Percentiles rank a stretch among this genome's conserved stretches.
Conservation (phyloP, 1,284 basidiomycete species). For the Fomitopsis pinicola region DNA sequence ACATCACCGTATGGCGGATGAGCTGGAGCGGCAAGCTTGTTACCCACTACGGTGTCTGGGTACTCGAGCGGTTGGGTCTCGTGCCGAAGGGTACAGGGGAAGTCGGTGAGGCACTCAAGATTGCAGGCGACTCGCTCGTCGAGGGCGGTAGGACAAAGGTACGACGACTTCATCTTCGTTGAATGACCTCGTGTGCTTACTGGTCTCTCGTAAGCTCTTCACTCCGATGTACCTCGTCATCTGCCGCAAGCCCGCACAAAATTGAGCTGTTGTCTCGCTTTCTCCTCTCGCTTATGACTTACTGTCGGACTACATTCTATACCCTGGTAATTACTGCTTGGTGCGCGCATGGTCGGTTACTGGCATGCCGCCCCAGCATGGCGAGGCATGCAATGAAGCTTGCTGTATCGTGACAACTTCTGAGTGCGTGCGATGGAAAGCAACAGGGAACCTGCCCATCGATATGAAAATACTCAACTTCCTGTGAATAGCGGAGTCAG, state of each 20-base stretch:
- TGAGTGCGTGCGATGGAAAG: no score
- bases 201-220: not conserved
- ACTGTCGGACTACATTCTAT: not conserved
- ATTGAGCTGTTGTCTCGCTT: not conserved
- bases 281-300: not conserved
- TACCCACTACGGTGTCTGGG: slow-evolving; percentile 78
- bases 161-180: slow-evolving; percentile 15
- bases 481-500: no score
- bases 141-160: slow-evolving; percentile 87
- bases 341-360: not conserved
- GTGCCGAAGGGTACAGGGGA: slow-evolving; percentile 93
- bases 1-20: slow-evolving; percentile 85
- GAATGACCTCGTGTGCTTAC: not conserved
- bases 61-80: slow-evolving; percentile 77
- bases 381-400: no score
- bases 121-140: slow-evolving; percentile 79
- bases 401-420: no score
- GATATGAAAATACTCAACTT: no score
- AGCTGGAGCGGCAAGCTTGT: slow-evolving; percentile 85
- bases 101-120: slow-evolving; percentile 87
- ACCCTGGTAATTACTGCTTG: not conserved
- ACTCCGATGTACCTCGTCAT: not conserved
- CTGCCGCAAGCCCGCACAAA: slow-evolving; percentile 1
- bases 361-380: not conserved
- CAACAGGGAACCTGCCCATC: no score